phyloP scores from a whole-genome alignment of 495 filamentous ascomycete genomes.

The Penicillium coffeae region DNA sequence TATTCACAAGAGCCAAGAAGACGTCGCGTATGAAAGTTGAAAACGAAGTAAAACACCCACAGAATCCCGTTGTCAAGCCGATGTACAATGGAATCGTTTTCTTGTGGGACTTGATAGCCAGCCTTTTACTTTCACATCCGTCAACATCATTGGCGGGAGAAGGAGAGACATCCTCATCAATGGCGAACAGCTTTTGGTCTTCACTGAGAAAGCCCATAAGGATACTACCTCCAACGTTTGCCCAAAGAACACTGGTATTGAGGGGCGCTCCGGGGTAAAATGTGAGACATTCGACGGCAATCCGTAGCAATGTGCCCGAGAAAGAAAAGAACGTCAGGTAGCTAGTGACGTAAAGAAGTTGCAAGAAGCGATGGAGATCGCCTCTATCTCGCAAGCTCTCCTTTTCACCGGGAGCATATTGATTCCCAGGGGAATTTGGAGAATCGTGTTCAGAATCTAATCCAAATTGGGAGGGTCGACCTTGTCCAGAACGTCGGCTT shows the following conservation, averaged over 20 bases:
- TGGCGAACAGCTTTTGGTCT: constrained; percentile 66
- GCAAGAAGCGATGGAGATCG: too few species aligned
- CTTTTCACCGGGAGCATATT: too few species aligned
- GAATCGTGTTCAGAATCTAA: too few species aligned
- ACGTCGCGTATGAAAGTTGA: constrained; percentile 73
- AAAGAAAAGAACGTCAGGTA: constrained; percentile 7
- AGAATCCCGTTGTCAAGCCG: constrained; percentile 80
- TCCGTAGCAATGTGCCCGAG: constrained; percentile 1
- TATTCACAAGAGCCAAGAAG: constrained; percentile 70
- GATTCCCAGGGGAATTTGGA: too few species aligned
- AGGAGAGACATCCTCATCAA: constrained; percentile 1
- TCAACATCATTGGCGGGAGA: constrained; percentile 17
- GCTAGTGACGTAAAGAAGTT: neutral
- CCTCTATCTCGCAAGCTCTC: too few species aligned
- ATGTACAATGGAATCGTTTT: constrained; percentile 79
- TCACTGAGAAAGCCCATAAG: constrained; percentile 83
- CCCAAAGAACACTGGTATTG: constrained; percentile 71
- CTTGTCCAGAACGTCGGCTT: neutral
- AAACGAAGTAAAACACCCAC: constrained; percentile 80
- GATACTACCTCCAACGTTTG: constrained; percentile 75
- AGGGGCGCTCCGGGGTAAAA: constrained; percentile 48
- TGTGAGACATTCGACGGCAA: constrained; percentile 4
- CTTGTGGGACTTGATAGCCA: constrained; percentile 46
- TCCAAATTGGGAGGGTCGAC: neutral
- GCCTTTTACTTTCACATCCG: too few species aligned